phyloP scores from a whole-genome alignment of 345 rosid species.

The Eucalyptus pauciflora region DNA sequence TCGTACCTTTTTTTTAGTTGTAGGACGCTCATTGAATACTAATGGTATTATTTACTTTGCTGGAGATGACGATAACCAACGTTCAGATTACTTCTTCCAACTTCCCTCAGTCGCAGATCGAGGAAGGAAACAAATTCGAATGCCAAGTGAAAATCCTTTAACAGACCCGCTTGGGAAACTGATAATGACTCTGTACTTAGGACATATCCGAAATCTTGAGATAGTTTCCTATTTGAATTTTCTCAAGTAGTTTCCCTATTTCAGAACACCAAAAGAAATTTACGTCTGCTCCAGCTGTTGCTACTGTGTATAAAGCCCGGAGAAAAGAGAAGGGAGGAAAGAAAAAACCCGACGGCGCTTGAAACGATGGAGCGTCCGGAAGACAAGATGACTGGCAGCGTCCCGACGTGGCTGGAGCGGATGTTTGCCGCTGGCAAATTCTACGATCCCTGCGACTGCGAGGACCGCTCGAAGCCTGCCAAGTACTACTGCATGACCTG shows the following conservation, averaged over 20 bases:
- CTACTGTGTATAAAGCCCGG: neutral
- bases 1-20: neutral
- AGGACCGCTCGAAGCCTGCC: neutral
- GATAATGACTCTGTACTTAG: neutral
- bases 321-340: neutral
- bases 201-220: neutral
- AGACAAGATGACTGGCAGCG: neutral
- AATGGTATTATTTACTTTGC: neutral
- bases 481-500: neutral
- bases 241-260: too few relatives aligned
- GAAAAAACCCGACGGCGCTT: neutral
- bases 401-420: neutral
- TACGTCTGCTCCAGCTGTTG: neutral
- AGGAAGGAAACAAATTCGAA: neutral
- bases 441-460: neutral
- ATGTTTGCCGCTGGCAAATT: neutral
- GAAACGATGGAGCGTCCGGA: neutral
- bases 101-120: neutral
- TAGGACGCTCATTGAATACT: neutral
- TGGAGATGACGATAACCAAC: neutral
- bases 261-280: neutral
- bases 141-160: neutral
- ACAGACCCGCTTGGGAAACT: neutral
- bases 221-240: neutral
- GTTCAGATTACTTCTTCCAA: neutral